Evolutionary conservation across 2,329 filamentous ascomycete species (phyloP).

Genomic region (Coniochaeta prunicola): DNA sequence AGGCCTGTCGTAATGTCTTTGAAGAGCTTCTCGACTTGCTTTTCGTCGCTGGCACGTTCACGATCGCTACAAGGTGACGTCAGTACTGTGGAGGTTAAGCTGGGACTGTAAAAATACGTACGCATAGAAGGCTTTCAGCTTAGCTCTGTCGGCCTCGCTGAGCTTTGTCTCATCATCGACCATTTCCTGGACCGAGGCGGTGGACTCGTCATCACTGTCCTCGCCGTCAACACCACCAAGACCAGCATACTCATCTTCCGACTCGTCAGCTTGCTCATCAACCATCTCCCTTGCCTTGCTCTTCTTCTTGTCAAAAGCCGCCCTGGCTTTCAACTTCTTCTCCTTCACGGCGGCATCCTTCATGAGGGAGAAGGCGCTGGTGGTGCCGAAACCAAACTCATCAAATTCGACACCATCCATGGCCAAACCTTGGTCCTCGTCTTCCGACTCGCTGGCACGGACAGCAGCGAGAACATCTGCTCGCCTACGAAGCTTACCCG

Average conservation of each 20-base stretch:
- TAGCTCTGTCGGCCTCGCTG: constrained; percentile 70
- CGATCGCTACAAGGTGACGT: constrained; percentile 51
- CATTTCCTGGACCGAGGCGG: constrained; percentile 69
- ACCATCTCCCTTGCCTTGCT: constrained; percentile 83
- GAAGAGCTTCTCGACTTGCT: constrained; percentile 83
- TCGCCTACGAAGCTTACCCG: constrained; percentile 42
- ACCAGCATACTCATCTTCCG: constrained; percentile 95
- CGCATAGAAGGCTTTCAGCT: constrained; percentile 83
- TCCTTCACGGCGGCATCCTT: constrained; percentile 53
- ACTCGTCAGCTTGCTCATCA: constrained; percentile 92
- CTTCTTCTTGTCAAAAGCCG: constrained; percentile 73
- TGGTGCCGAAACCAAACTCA: constrained; percentile 27
- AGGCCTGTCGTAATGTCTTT: constrained; percentile 87
- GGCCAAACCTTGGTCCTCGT: constrained; percentile 23
- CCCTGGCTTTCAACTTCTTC: constrained; percentile 38
- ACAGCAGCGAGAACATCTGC: constrained; percentile 13
- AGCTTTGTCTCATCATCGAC: constrained; percentile 76
- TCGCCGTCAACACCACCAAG: constrained; percentile 87
- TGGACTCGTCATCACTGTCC: constrained; percentile 69
- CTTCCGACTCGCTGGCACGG: constrained; percentile 32
- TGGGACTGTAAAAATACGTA: constrained; percentile 41
- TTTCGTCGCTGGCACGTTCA: constrained; percentile 73
- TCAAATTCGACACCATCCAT: constrained; percentile 17
- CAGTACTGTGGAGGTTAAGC: background rate
- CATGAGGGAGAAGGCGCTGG: constrained; percentile 58